These are phyloP conservation scores for Candida dajiaensis DNA, from an alignment of 805 yeast species.

Conservation along the genomic window DNA sequence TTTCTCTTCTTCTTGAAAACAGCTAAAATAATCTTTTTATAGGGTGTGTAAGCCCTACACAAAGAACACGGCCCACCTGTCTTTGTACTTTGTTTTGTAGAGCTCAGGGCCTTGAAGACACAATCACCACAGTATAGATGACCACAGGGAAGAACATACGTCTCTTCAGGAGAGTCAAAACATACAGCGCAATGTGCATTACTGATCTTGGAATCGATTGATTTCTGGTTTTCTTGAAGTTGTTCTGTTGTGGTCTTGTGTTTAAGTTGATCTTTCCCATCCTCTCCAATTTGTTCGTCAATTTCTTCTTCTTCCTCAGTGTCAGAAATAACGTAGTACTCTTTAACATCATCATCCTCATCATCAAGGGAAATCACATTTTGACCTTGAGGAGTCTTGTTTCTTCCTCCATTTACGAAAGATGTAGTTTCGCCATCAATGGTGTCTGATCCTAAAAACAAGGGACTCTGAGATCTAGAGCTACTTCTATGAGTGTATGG, in stretches of 20 bases:
- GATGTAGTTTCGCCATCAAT: neutral
- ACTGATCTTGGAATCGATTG: constrained; percentile 10
- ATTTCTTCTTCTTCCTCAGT: constrained; percentile 16
- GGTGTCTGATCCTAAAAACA: constrained; percentile 11
- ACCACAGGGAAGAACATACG: constrained; percentile 50
- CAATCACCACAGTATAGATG: constrained; percentile 52
- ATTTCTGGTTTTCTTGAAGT: constrained; percentile 14
- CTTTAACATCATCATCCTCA: constrained; percentile 15
- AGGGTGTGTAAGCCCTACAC: constrained; percentile 32
- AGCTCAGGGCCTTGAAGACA: constrained; percentile 38
- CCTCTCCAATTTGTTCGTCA: constrained; percentile 2
- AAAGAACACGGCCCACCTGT: constrained; percentile 36
- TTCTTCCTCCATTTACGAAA: neutral
- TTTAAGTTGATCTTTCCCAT: constrained; percentile 1
- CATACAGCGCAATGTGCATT: constrained; percentile 44
- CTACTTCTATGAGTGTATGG: constrained; percentile 20
- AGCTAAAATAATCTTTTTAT: constrained; percentile 25
- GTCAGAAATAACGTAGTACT: constrained; percentile 17
- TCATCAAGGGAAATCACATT: constrained; percentile 6
- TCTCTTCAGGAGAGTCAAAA: constrained; percentile 43
- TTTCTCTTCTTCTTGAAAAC: constrained; percentile 28
- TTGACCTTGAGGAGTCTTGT: neutral
- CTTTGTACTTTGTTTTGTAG: constrained; percentile 26
- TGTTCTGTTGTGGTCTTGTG: constrained; percentile 31
- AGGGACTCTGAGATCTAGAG: constrained; percentile 21